Evolutionary conservation across 2,329 filamentous ascomycete genomes (phyloP), one percentile per base, ranked within the genome.

Genomic region (Ophiostoma novo-ulmi): DNA sequence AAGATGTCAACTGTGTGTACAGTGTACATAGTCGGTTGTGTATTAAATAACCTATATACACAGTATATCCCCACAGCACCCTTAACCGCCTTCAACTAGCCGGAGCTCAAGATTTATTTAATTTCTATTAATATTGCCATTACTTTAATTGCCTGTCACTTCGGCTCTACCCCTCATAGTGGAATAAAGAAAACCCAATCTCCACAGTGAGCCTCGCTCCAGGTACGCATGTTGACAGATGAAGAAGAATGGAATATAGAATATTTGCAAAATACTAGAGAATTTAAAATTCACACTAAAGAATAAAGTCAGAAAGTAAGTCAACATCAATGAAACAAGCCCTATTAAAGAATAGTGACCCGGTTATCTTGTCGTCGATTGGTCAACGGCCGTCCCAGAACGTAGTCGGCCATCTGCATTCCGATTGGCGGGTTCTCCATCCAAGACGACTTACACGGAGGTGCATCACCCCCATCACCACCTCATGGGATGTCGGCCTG

Each of bases 311-410:
- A 48, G 5, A 48, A 48, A 7, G 17, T 17, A 48, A 48, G 31
- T 17, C 44, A 20, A 17, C 41, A 31, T 31, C n/a, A 20, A 7
- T n/a, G 5, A 7, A 48, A n/a, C 44, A 58, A 58, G 52, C 52
- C 3, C 11, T 4, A 26, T 31, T 31, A 58, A 3, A 26, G 52
- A 31, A 8, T n/a, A 58, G 11, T 20, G n/a, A 6, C 22, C 22
- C 52, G 52, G 52, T 31, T 58, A 58, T 58, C 52, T 58, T 58
- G 52, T 31, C 22, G 52, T 58, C 52, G 52, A 58, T 58, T 58
- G 52, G 52, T 58, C n/a, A 58, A 22, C 52, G 22, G 52, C 22
- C 3, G 11, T 26, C 52, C 6, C 44, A 48, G 13, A 5, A 14
- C 52, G 26, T 17, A 58, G 52, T 14, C 52, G 52, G 52, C 52